phyloP scores from a whole-genome alignment of 441 rosid species.

The Biscutella laevigata region DNA sequence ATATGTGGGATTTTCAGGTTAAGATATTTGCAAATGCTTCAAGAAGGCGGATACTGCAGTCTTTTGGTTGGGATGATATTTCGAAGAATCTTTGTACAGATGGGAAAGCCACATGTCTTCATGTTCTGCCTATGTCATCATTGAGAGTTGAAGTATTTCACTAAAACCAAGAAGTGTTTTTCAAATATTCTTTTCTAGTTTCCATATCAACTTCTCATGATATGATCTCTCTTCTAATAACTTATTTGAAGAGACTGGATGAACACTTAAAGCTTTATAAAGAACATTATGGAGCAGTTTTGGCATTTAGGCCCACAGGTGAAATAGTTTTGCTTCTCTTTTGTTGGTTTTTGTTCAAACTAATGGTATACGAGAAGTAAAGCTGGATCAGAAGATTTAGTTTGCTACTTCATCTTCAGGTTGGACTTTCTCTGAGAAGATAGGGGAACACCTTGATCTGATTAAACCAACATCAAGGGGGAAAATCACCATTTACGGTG shows the following conservation, averaged over 20 bases:
- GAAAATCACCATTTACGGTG: constrained; percentile 63
- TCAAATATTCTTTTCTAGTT: background rate
- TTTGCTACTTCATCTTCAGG: constrained; percentile 41
- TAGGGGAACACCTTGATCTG: constrained; percentile 51
- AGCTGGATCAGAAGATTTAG: too few species aligned
- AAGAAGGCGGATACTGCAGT: constrained; percentile 52
- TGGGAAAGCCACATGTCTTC: constrained; percentile 58
- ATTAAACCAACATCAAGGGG: constrained; percentile 57
- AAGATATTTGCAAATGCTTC: constrained; percentile 60
- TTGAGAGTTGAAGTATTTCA: constrained; percentile 49
- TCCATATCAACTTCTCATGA: background rate
- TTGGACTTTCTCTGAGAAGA: constrained; percentile 64
- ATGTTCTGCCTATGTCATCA: constrained; percentile 69
- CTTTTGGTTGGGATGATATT: constrained; percentile 66
- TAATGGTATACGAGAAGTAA: background rate
- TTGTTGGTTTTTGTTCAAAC: background rate
- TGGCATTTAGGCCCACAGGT: constrained; percentile 88
- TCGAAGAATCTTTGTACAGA: constrained; percentile 43
- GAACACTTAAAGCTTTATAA: constrained; percentile 42
- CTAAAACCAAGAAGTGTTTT: constrained; percentile 10
- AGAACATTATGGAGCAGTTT: constrained; percentile 43
- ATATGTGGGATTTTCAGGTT: constrained; percentile 31
- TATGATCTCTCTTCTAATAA: background rate
- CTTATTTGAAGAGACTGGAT: constrained; percentile 35
- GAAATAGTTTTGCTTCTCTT: background rate